These are phyloP conservation scores for Elaeis guineensis DNA, from an alignment of 176 grass and related monocot genomes.

Conservation along the genomic window DNA sequence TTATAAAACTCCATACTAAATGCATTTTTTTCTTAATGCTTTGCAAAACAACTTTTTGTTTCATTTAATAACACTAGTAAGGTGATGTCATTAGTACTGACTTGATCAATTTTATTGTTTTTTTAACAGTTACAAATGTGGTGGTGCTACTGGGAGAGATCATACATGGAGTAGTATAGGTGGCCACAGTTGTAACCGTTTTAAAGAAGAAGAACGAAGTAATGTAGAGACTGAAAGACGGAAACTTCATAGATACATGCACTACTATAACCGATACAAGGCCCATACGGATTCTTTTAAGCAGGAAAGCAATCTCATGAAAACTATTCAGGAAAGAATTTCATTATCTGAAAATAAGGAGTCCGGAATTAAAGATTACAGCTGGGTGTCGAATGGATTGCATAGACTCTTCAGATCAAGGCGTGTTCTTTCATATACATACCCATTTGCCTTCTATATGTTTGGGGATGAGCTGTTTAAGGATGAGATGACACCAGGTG, in stretches of 20 bases:
- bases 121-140: slow-evolving; percentile 85
- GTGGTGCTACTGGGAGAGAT: slow-evolving; percentile 73
- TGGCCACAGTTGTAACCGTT: slow-evolving; percentile 86
- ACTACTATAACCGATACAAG: slow-evolving; percentile 58
- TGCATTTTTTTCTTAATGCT: too few species aligned
- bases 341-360: slow-evolving; percentile 92
- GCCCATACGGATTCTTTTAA: slow-evolving; percentile 47
- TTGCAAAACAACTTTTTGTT: too few species aligned
- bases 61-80: too few species aligned
- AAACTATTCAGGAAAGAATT: slow-evolving; percentile 71
- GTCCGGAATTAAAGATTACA: slow-evolving; percentile 87
- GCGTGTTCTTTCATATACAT: slow-evolving; percentile 85
- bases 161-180: slow-evolving; percentile 88
- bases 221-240: slow-evolving; percentile 45
- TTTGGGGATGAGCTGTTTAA: slow-evolving; percentile 56
- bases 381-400: slow-evolving; percentile 87
- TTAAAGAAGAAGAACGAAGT: slow-evolving; percentile 63
- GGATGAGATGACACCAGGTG: slow-evolving; percentile 47
- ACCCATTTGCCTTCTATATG: slow-evolving; percentile 61
- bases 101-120: not conserved
- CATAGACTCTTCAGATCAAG: slow-evolving; percentile 91
- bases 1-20: too few species aligned
- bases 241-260: slow-evolving; percentile 39
- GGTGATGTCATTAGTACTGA: too few species aligned
- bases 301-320: slow-evolving; percentile 37